Base-by-base conservation (phyloP, 305 asterid genomes). In the Fraxinus ornus region DNA sequence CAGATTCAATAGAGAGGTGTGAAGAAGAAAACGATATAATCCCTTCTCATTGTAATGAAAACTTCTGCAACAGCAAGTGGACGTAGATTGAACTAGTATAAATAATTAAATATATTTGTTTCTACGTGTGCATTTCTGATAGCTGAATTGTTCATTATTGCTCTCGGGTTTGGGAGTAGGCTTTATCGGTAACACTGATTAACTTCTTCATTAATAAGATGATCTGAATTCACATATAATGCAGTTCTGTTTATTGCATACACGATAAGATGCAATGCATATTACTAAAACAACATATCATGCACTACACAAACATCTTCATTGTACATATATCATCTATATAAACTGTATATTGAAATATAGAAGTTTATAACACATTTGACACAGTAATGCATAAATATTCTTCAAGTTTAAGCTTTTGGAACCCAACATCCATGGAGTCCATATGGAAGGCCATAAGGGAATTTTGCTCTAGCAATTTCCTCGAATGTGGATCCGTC, bases 371-470 rank as follows among this genome's bases (percentile, higher is more conserved):
- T 71, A 17, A 30, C 44, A 33, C 41, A 33, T 32, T 12, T 70
- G 36, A 30, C 8, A 32, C 41, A 71, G 76, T 71, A 30, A 30
- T 70, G 21, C 24, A 13, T 5, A 70, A 30, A 32, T 70, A 70
- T 5, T 71, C 21, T 71, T 70, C 78, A 81, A 4, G 13, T 75
- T 88, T 82, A 89, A 49, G 78, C 83, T 79, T 89, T 92, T 44
- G 99, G 98, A 70, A 96, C 93, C 99, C 99, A 94, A 66, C 98
- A 93, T 77, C 99, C 99, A 79, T 96, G 99, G 76, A 96, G 88
- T 49, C 98, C 99, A 76, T 96, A 96, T 17, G 99, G 99, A 73
- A 96, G 97, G n/a, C 97, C 99, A 82, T 96, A 96, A 0, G 99
- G 98, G 86, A 96, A 94, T 83, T 92, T 90, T 15, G 98, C 98